Percentiles rank a stretch among this genome's conserved stretches.
Conservation (phyloP, 2,329 filamentous ascomycete genomes). For the Verticillium klebahnii region DNA sequence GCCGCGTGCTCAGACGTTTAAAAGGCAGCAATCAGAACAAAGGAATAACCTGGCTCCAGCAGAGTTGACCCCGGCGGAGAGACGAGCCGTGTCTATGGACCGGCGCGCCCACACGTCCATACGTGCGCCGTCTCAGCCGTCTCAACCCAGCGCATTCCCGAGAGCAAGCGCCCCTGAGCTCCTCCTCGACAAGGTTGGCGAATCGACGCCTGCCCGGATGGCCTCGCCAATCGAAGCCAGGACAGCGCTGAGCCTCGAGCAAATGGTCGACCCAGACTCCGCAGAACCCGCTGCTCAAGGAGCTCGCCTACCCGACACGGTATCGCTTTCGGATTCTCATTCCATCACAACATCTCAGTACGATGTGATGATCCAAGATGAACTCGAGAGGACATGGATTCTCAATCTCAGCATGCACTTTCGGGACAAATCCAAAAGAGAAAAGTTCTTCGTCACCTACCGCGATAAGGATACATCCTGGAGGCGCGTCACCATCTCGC, state of each 20-base stretch:
- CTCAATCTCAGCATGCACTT: conserved; percentile 98
- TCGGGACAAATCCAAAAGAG: conserved; percentile 82
- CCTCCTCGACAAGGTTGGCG: conserved; percentile 21
- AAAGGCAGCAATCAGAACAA: conserved; percentile 76
- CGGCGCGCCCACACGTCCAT: conserved; percentile 33
- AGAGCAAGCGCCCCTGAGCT: conserved; percentile 46
- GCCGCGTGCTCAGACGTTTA: conserved; percentile 73
- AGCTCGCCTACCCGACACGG: conserved; percentile 13
- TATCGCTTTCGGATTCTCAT: conserved; percentile 29
- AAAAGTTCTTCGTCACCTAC: conserved; percentile 98
- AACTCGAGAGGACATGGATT: conserved; percentile 88
- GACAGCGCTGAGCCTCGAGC: conserved; percentile 16
- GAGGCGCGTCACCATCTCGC: conserved; percentile 86
- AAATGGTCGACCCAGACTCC: conserved; percentile 13
- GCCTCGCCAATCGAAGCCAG: conserved; percentile 27
- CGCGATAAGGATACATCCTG: conserved; percentile 74
- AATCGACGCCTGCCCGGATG: conserved; percentile 21
- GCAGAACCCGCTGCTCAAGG: conserved; percentile 5
- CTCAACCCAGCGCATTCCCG: conserved; percentile 30
- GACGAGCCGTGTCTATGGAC: conserved; percentile 67
- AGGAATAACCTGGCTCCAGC: conserved; percentile 67
- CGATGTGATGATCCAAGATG: conserved; percentile 65
- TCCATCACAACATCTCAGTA: conserved; percentile 51
- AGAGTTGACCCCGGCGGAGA: conserved; percentile 58
- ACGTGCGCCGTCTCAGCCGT: conserved; percentile 28